A percentile compares a stretch with the other conserved stretches of the same genome.
These are phyloP conservation scores for Phytophthora boehmeriae DNA, from an alignment of 352 stramenopile genomes.

Conservation along the genomic window DNA sequence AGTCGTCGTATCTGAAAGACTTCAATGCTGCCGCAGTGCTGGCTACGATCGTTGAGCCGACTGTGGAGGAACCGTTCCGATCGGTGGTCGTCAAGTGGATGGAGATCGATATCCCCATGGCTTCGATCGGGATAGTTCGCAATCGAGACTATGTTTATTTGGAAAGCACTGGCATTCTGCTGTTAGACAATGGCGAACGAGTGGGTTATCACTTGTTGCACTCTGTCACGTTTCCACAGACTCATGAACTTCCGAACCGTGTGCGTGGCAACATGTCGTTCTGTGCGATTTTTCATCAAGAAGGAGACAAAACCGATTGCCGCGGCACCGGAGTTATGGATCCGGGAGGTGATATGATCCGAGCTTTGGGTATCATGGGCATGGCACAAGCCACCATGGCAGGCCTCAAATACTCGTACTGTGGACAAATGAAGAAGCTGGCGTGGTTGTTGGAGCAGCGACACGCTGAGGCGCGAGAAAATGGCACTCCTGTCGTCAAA, in stretches of 20 bases:
- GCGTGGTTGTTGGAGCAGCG: constrained; percentile 31
- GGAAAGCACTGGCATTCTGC: constrained; percentile 5
- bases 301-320: background rate
- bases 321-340: constrained; percentile 4
- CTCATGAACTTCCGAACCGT: constrained; percentile 18
- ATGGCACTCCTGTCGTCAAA: background rate
- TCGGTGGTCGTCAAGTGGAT: constrained; percentile 33
- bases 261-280: constrained; percentile 16
- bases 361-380: constrained; percentile 4
- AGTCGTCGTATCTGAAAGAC: constrained; percentile 9
- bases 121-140: constrained; percentile 6
- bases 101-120: constrained; percentile 11
- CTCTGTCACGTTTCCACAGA: constrained; percentile 21
- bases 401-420: constrained; percentile 33
- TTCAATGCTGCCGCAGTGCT: constrained; percentile 41
- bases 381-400: constrained; percentile 33
- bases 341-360: constrained; percentile 6
- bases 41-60: constrained; percentile 37
- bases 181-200: constrained; percentile 5
- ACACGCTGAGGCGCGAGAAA: constrained; percentile 14
- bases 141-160: constrained; percentile 18
- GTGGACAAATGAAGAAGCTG: constrained; percentile 42
- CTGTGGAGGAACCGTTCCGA: constrained; percentile 36
- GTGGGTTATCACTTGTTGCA: constrained; percentile 20
- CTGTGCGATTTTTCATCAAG: constrained; percentile 7